Base-by-base conservation (phyloP, 1,284 basidiomycete species). In the Puccinia hordei region DNA sequence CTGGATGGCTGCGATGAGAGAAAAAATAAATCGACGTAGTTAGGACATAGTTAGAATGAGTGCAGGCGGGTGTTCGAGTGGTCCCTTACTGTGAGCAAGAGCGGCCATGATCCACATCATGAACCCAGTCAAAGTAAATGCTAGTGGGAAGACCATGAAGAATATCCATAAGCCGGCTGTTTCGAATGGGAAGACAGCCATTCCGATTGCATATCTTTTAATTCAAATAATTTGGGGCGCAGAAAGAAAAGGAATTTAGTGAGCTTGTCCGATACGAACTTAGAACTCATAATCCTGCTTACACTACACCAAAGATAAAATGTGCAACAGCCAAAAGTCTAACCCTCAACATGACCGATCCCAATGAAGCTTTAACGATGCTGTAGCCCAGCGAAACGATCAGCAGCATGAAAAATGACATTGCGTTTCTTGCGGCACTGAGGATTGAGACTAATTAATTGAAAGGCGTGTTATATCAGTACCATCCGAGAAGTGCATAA, bases 361-460 rank as follows among this genome's bases (percentile, higher is more conserved):
- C n/a, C n/a, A n/a, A n/a, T n/a, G n/a, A n/a, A n/a, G n/a, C n/a
- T n/a, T n/a, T n/a, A n/a, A n/a, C n/a, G n/a, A n/a, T n/a, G n/a
- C n/a, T n/a, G n/a, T n/a, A n/a, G n/a, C n/a, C n/a, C n/a, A n/a
- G n/a, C n/a, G n/a, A n/a, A n/a, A n/a, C n/a, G n/a, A n/a, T n/a
- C n/a, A n/a, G n/a, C n/a, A 99, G 88, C 87, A 99, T 90, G 87
- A 98, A 98, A 87, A 99, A 95, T 0, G 93, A 95, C 83, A 97
- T 89, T 10, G 94, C 93, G 85, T 98, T 98, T 73, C 96, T 88
- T 0, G 92, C 94, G 4, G 96, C 95, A 84, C 98, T 95, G 53
- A 99, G 87, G 80, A 97, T 92, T 27, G 93, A 91, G 63, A 94
- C 93, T 91, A 82, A 35, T 24, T 75, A n/a, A 17, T 66, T 22